These are phyloP conservation scores for Pisolithus orientalis DNA, from an alignment of 768 basidiomycete species.

Conservation along the genomic window DNA sequence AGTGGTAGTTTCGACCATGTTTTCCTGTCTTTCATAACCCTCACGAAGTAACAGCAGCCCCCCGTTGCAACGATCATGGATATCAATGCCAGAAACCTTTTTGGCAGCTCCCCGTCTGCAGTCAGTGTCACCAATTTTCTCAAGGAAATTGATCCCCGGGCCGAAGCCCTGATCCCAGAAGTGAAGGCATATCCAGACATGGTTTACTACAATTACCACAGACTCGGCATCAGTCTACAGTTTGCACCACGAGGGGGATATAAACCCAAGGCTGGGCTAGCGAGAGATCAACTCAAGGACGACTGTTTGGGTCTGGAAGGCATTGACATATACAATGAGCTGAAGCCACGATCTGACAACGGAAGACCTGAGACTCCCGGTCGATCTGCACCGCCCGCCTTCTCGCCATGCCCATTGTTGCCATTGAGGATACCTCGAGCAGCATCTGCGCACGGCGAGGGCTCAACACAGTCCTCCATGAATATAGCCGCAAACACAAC, in stretches of 20 bases:
- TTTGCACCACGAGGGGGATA: slow-evolving; percentile 65
- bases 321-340: slow-evolving; percentile 78
- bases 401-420: slow-evolving; percentile 49
- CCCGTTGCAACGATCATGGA: slow-evolving; percentile 7
- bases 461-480: slow-evolving; percentile 34
- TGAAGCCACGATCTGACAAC: slow-evolving; percentile 23
- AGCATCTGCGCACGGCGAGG: slow-evolving; percentile 12
- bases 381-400: slow-evolving; percentile 45
- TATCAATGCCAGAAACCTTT: slow-evolving; percentile 29
- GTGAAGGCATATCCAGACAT: slow-evolving; percentile 77
- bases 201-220: slow-evolving; percentile 81
- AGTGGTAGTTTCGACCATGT: too few relatives aligned
- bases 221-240: slow-evolving; percentile 76
- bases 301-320: slow-evolving; percentile 55
- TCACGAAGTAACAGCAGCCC: too few relatives aligned
- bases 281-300: slow-evolving; percentile 42
- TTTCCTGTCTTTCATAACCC: not conserved
- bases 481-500: slow-evolving; percentile 44
- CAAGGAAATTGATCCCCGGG: slow-evolving; percentile 24
- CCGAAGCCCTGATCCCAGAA: slow-evolving; percentile 38
- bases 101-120: slow-evolving; percentile 50
- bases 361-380: slow-evolving; percentile 20
- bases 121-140: slow-evolving; percentile 39
- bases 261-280: slow-evolving; percentile 43
- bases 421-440: slow-evolving; percentile 45